A percentile compares a stretch with the other conserved stretches of the same genome.
phyloP scores from a whole-genome alignment of 768 basidiomycete genomes.

The Rhodotorula graminis region DNA sequence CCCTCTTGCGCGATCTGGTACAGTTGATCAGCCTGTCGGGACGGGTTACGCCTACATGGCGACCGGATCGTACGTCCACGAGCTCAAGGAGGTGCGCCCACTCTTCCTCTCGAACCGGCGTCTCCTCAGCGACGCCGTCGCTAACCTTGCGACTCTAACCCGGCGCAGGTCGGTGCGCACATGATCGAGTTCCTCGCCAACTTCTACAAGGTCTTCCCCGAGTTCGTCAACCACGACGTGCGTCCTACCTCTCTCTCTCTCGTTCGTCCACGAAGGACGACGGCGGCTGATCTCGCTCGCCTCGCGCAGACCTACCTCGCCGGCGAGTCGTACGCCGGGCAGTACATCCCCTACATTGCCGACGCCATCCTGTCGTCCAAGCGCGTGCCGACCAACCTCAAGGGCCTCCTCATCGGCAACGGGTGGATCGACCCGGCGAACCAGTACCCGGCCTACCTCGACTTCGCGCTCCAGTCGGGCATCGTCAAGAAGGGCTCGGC shows the following conservation, averaged over 20 bases:
- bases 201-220: constrained; percentile 87
- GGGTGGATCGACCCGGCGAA: constrained; percentile 89
- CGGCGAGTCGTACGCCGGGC: constrained; percentile 94
- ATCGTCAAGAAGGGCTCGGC: constrained; percentile 67
- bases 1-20: background rate
- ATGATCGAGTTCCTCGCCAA: constrained; percentile 77
- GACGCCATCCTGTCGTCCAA: constrained; percentile 39
- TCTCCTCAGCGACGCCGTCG: background rate
- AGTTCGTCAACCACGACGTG: constrained; percentile 75
- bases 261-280: too few species aligned
- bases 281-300: rapidly evolving
- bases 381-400: constrained; percentile 26
- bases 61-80: constrained; percentile 77
- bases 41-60: constrained; percentile 88
- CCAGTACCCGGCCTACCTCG: constrained; percentile 86
- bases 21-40: constrained; percentile 96
- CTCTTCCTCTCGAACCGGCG: background rate
- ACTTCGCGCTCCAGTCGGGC: constrained; percentile 74
- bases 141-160: constrained; percentile 1
- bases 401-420: constrained; percentile 86
- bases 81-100: constrained; percentile 60
- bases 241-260: constrained; percentile 47
- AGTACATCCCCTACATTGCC: constrained; percentile 97
- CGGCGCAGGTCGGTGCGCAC: constrained; percentile 63
- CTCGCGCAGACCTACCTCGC: constrained; percentile 81